These are phyloP conservation scores for Xeromyces bisporus DNA, from an alignment of 495 filamentous ascomycete genomes.

Conservation along the genomic window DNA sequence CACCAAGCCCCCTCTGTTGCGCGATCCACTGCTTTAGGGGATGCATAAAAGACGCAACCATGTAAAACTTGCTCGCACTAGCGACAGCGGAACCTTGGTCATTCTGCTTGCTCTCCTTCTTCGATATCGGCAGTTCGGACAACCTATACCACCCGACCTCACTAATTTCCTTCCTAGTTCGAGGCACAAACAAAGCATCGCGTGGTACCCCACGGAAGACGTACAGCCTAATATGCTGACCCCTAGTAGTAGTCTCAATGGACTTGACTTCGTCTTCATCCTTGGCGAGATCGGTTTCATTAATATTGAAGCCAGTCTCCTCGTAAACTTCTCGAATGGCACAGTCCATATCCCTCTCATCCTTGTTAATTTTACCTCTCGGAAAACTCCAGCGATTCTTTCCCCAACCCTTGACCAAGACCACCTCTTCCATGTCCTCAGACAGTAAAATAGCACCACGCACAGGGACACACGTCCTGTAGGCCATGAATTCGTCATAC, in stretches of 20 bases:
- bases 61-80: constrained; percentile 82
- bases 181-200: constrained; percentile 72
- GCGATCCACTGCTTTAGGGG: constrained; percentile 82
- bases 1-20: constrained; percentile 56
- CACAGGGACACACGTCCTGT: constrained; percentile 88
- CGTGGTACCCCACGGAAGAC: constrained; percentile 75
- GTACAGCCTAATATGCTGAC: constrained; percentile 83
- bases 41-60: constrained; percentile 85
- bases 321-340: constrained; percentile 89
- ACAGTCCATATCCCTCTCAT: constrained; percentile 82
- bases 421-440: constrained; percentile 72
- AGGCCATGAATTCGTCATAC: constrained; percentile 76
- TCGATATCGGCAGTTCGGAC: constrained; percentile 68
- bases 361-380: constrained; percentile 90
- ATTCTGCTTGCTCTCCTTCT: constrained; percentile 43
- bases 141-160: constrained; percentile 87
- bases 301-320: constrained; percentile 82
- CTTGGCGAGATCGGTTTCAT: constrained; percentile 49
- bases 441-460: constrained; percentile 88
- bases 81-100: constrained; percentile 34
- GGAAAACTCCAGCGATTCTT: constrained; percentile 96
- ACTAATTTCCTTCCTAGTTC: constrained; percentile 92
- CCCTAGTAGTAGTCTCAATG: constrained; percentile 74
- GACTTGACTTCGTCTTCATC: constrained; percentile 52
- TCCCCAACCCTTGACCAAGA: constrained; percentile 95